Percentiles rank a stretch among this genome's conserved stretches.
phyloP scores from a whole-genome alignment of 2,329 filamentous ascomycete genomes.

The Hypoxylon sp. region DNA sequence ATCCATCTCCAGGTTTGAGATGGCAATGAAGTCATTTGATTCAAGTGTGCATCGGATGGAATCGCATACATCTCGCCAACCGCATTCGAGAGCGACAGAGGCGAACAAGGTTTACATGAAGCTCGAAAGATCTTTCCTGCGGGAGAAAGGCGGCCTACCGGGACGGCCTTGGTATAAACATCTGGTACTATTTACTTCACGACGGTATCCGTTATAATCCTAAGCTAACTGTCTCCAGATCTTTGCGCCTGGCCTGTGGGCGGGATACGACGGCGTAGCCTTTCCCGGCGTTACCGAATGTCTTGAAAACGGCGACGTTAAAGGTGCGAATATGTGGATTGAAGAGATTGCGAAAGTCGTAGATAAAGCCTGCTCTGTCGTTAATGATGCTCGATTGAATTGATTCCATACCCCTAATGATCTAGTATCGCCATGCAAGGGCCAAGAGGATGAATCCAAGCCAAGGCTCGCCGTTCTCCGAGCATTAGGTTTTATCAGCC shows the following conservation, averaged over 20 bases:
- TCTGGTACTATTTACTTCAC: slow-evolving; percentile 2
- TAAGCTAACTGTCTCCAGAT: slow-evolving; percentile 4
- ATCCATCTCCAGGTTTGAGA: slow-evolving; percentile 22
- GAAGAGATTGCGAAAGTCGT: slow-evolving; percentile 12
- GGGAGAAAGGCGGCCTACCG: slow-evolving; percentile 12
- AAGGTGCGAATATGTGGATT: slow-evolving; percentile 25
- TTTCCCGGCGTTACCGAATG: slow-evolving; percentile 32
- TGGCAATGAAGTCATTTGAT: slow-evolving; percentile 20
- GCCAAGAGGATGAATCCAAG: no score
- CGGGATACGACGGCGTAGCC: slow-evolving; percentile 35
- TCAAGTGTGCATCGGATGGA: slow-evolving; percentile 5
- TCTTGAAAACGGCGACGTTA: slow-evolving; percentile 31
- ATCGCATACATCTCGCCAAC: slow-evolving; percentile 6
- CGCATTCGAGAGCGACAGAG: not conserved
- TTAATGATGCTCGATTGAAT: not conserved
- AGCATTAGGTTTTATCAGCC: no score
- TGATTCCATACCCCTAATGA: not conserved
- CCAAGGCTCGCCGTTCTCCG: no score
- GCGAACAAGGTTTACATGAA: slow-evolving; percentile 26
- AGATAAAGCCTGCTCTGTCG: slow-evolving; percentile 9
- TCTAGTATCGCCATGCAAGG: no score
- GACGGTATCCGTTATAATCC: not conserved
- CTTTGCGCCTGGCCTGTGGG: slow-evolving; percentile 38
- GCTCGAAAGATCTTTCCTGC: slow-evolving; percentile 29
- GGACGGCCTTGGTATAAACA: slow-evolving; percentile 38